Conservation (phyloP, 2,329 filamentous ascomycete species). For the Myriangium duriaei region DNA sequence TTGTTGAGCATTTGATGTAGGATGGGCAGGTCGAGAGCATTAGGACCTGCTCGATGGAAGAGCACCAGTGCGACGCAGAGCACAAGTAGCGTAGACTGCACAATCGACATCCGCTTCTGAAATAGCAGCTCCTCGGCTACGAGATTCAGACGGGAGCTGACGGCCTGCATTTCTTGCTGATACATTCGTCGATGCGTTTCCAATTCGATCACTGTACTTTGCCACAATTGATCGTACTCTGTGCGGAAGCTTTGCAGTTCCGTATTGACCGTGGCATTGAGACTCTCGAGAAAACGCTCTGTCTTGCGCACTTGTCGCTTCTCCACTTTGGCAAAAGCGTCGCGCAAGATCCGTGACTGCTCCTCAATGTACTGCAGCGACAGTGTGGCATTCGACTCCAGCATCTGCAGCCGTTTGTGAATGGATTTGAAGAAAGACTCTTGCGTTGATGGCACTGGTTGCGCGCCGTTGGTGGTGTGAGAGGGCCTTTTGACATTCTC, state of each 20-base stretch:
- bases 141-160: constrained; percentile 68
- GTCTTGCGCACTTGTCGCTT: constrained; percentile 79
- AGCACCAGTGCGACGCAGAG: constrained; percentile 80
- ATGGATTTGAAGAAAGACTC: constrained; percentile 97
- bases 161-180: constrained; percentile 68
- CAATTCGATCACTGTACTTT: constrained; percentile 82
- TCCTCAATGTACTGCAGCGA: constrained; percentile 95
- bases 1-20: constrained; percentile 32
- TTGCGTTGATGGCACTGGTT: constrained; percentile 65
- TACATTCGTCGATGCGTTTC: constrained; percentile 79
- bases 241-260: constrained; percentile 67
- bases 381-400: constrained; percentile 85
- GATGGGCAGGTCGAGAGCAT: constrained; percentile 29
- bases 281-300: constrained; percentile 61
- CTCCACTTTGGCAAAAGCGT: constrained; percentile 76
- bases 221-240: constrained; percentile 94
- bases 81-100: constrained; percentile 77
- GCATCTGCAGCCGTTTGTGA: constrained; percentile 78
- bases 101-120: constrained; percentile 82
- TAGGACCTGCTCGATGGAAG: constrained; percentile 36
- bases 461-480: constrained; percentile 21
- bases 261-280: constrained; percentile 77
- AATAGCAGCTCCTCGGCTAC: constrained; percentile 83
- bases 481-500: not conserved
- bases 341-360: constrained; percentile 78